These are phyloP conservation scores for Penicillium psychrosexuale DNA, from an alignment of 2,329 filamentous ascomycete genomes.

Conservation along the genomic window DNA sequence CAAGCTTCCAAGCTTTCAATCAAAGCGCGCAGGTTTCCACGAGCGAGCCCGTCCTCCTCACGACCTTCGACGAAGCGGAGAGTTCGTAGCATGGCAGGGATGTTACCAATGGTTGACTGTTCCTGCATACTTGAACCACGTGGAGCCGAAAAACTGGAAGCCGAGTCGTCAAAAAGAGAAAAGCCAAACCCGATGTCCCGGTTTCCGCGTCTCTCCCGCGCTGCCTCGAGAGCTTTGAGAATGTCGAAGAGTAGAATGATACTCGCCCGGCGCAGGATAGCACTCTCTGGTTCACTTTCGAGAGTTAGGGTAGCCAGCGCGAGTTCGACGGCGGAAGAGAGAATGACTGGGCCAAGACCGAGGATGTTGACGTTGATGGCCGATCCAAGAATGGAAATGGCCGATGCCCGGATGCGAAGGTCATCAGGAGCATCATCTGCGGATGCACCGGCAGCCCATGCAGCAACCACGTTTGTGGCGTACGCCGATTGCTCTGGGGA, in stretches of 20 bases:
- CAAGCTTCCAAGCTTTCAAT: slow-evolving; percentile 45
- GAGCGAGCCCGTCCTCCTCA: slow-evolving; percentile 40
- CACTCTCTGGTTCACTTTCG: slow-evolving; percentile 36
- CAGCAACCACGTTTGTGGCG: slow-evolving; percentile 38
- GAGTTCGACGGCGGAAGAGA: slow-evolving; percentile 40
- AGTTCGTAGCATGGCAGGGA: slow-evolving; percentile 38
- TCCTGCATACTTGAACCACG: not conserved
- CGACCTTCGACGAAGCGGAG: slow-evolving; percentile 38
- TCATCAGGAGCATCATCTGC: slow-evolving; percentile 43
- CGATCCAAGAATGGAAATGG: slow-evolving; percentile 43
- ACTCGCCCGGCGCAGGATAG: slow-evolving; percentile 43
- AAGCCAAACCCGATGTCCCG: slow-evolving; percentile 41
- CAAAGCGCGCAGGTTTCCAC: slow-evolving; percentile 40
- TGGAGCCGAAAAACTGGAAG: not conserved
- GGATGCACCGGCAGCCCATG: slow-evolving; percentile 40
- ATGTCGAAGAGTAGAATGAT: slow-evolving; percentile 41
- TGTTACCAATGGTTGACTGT: slow-evolving; percentile 35
- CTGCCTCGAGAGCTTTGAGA: slow-evolving; percentile 39
- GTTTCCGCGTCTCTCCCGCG: slow-evolving; percentile 30
- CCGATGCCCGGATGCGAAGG: slow-evolving; percentile 43
- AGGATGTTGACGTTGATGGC: slow-evolving; percentile 41
- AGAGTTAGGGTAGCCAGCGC: slow-evolving; percentile 40
- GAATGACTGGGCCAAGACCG: slow-evolving; percentile 36
- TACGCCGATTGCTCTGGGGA: slow-evolving; percentile 34
- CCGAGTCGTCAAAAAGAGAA: slow-evolving; percentile 29